Evolutionary conservation across 148 eudicot species (phyloP), one percentile per base, ranked within the genome.

Genomic region (Heliamphora exappendiculata): DNA sequence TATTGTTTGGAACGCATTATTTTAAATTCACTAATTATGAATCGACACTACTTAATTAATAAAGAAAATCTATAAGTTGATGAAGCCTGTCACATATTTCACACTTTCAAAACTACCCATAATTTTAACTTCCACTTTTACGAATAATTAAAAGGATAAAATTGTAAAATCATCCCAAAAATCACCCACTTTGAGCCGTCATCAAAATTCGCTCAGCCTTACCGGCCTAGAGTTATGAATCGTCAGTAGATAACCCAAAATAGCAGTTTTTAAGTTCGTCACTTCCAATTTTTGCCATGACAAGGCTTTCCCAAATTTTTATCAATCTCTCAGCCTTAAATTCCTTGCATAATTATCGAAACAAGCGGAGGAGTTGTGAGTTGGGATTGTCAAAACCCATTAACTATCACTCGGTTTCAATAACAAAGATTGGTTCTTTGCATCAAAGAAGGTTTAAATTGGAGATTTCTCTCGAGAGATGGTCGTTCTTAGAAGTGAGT

Each of bases 261-360:
- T 53, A 50, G 26, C 51, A 51, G 13, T 71, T 9, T 64, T 54
- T 11, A 47, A 62, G n/a, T 68, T 20, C 28, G 58, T 74, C 22
- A 24, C 72, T n/a, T 67, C 10, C 58, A 70, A 76, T 60, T 67
- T 76, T 77, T 36, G 74, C 80, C 83, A 91, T 91, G 96, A 76
- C 86, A 74, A 73, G 88, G 22, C 64, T 80, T 67, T 19, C 73
- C 26, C 83, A 76, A 47, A 24, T 79, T 76, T 67, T 86, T 67
- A 76, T 80, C 78, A 78, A 76, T 70, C 70, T 76, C 60, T 60
- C 86, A 36, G 22, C 84, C 42, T 80, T 80, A 17, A 72, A 72
- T 36, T n/a, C 78, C 73, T 79, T 45, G 59, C 68, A 76, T 54
- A 31, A 58, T 72, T 37, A 72, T 84, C 66, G 70, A 67, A 60